These are phyloP conservation scores for Globisporangium cystogenes DNA, from an alignment of 352 stramenopile genomes.

Conservation along the genomic window DNA sequence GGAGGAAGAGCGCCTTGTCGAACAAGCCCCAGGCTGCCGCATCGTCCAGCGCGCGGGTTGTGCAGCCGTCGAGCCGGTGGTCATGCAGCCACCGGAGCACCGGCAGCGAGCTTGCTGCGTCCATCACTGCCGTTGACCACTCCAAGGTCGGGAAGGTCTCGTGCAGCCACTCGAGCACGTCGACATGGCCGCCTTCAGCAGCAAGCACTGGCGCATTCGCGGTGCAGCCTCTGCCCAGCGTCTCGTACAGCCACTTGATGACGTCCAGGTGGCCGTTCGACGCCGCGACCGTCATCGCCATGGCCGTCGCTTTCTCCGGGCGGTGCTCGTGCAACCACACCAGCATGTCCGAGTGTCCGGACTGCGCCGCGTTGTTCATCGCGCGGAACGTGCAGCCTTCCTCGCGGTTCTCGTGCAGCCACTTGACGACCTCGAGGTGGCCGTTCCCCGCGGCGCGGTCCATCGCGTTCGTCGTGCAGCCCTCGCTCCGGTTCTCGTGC, in stretches of 20 bases:
- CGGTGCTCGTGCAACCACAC: slow-evolving; percentile 4
- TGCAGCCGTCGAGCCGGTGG: neutral
- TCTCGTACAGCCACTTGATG: slow-evolving; percentile 3
- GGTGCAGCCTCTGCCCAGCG: neutral
- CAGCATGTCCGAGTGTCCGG: neutral
- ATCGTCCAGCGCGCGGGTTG: neutral
- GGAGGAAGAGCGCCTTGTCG: neutral
- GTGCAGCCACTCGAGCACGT: slow-evolving; percentile 9
- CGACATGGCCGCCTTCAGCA: slow-evolving; percentile 1
- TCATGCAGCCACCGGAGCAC: slow-evolving; percentile 5
- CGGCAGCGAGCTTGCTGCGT: neutral
- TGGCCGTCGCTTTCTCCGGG: neutral
- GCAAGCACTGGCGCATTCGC: slow-evolving; percentile 1
- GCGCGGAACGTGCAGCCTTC: slow-evolving; percentile 14
- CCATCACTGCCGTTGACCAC: neutral
- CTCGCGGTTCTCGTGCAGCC: slow-evolving; percentile 3
- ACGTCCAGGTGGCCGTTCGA: slow-evolving; percentile 3
- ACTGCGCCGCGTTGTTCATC: slow-evolving; percentile 3
- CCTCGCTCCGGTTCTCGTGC: neutral
- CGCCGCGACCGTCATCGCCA: neutral
- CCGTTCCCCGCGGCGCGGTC: neutral
- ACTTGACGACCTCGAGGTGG: slow-evolving; percentile 2
- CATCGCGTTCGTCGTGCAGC: neutral
- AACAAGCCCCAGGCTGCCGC: neutral
- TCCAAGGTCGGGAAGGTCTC: neutral